These are phyloP conservation scores for Boeremia exigua DNA, from an alignment of 2,329 filamentous ascomycete genomes.

Conservation along the genomic window DNA sequence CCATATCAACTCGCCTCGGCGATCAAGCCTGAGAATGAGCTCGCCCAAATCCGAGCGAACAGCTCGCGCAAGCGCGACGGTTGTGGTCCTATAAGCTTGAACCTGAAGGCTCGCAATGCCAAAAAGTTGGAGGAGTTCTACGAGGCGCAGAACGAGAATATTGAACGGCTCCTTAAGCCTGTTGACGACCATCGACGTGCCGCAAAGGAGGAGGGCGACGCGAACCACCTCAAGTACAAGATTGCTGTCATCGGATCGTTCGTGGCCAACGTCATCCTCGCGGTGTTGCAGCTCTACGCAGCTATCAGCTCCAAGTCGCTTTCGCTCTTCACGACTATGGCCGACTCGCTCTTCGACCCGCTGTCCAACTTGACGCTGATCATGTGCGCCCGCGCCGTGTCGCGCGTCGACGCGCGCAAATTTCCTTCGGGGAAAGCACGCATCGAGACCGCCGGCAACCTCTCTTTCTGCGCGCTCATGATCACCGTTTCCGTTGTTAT, in stretches of 20 bases:
- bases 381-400: constrained; percentile 84
- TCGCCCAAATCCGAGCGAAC: constrained; percentile 80
- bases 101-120: constrained; percentile 52
- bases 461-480: constrained; percentile 97
- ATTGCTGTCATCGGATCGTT: constrained; percentile 74
- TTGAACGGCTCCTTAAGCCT: constrained; percentile 87
- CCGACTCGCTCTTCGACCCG: constrained; percentile 92
- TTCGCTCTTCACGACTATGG: constrained; percentile 97
- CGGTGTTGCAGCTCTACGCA: constrained; percentile 84
- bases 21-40: constrained; percentile 78
- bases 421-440: constrained; percentile 94
- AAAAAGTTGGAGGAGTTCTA: constrained; percentile 81
- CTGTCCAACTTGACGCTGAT: constrained; percentile 88
- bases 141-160: constrained; percentile 88
- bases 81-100: constrained; percentile 52
- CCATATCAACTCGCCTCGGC: constrained; percentile 79
- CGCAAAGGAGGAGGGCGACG: constrained; percentile 78
- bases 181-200: constrained; percentile 89
- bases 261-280: constrained; percentile 78
- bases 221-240: constrained; percentile 78
- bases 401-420: constrained; percentile 80
- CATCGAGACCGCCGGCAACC: constrained; percentile 94
- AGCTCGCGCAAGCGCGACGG: constrained; percentile 75
- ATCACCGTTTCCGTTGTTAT: constrained; percentile 88
- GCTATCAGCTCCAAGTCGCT: constrained; percentile 87